A percentile compares a stretch with the other conserved stretches of the same genome.
Evolutionary conservation across 352 stramenopile species (phyloP).

Genomic region (Phytophthora pisi): DNA sequence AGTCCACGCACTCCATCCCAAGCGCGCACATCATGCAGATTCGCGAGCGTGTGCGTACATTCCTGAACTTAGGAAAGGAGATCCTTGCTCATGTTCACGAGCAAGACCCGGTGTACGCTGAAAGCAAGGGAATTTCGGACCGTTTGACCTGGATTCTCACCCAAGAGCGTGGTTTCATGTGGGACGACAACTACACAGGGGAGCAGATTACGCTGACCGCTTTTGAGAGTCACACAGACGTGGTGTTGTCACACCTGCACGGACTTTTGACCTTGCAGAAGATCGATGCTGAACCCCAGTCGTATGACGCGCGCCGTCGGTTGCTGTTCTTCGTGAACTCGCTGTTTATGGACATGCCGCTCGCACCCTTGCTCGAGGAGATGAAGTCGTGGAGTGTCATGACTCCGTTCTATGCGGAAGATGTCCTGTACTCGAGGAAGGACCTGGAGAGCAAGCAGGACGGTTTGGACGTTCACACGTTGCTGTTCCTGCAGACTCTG

Average conservation of each 20-base stretch:
- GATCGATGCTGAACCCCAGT: constrained; percentile 97
- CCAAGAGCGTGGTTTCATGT: constrained; percentile 98
- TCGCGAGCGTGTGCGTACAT: constrained; percentile 94
- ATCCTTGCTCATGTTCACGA: constrained; percentile 82
- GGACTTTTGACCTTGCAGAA: constrained; percentile 96
- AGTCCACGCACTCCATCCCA: constrained; percentile 75
- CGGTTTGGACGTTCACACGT: constrained; percentile 89
- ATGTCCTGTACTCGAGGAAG: constrained; percentile 96
- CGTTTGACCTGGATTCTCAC: constrained; percentile 96
- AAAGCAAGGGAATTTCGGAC: constrained; percentile 93
- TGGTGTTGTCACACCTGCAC: constrained; percentile 90
- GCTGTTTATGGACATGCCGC: constrained; percentile 99
- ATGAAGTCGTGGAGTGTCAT: constrained; percentile 99
- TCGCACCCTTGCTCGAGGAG: constrained; percentile 95
- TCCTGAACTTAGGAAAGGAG: constrained; percentile 93
- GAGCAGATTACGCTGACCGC: constrained; percentile 91
- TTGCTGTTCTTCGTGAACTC: constrained; percentile 99
- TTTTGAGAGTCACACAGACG: constrained; percentile 82
- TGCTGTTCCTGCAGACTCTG: constrained; percentile 94
- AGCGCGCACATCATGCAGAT: constrained; percentile 90
- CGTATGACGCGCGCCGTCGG: constrained; percentile 94
- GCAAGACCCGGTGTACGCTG: constrained; percentile 73
- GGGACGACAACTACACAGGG: constrained; percentile 97
- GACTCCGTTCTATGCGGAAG: constrained; percentile 99
- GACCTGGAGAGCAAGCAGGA: constrained; percentile 97